Evolutionary conservation across 2,329 filamentous ascomycete genomes (phyloP).

Genomic region (Penicillium expansum): DNA sequence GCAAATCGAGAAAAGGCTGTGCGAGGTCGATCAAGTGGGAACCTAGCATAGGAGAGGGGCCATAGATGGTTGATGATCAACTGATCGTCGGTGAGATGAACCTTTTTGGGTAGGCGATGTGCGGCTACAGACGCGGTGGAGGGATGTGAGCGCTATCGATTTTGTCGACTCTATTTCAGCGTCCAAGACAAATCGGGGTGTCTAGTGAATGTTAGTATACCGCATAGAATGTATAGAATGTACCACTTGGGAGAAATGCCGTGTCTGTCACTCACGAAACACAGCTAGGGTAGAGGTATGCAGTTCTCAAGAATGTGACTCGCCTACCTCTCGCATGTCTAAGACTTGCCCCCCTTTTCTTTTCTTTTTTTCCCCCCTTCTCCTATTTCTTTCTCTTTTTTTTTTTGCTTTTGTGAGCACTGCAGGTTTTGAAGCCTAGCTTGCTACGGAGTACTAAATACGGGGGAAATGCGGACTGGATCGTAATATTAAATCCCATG

Average conservation of each 20-base stretch:
- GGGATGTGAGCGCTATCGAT: background rate
- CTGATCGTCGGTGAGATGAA: constrained; percentile 4
- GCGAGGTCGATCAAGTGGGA: constrained; percentile 2
- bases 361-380: background rate
- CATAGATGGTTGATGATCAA: background rate
- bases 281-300: constrained; percentile 5
- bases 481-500: constrained; percentile 11
- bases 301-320: constrained; percentile 8
- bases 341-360: background rate
- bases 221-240: background rate
- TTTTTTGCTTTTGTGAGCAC: background rate
- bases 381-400: background rate
- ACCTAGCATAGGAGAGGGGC: constrained; percentile 2
- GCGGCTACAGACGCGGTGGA: constrained; percentile 6
- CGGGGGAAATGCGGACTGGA: constrained; percentile 8
- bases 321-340: constrained; percentile 1
- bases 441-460: constrained; percentile 1
- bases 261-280: background rate
- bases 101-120: constrained; percentile 1
- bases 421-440: background rate
- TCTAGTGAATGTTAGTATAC: background rate
- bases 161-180: background rate
- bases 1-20: background rate
- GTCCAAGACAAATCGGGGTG: background rate
- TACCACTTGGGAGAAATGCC: background rate